Percentiles rank a stretch among this genome's conserved stretches.
Conservation (phyloP, 768 basidiomycete species). For the Serpula lacrymans region DNA sequence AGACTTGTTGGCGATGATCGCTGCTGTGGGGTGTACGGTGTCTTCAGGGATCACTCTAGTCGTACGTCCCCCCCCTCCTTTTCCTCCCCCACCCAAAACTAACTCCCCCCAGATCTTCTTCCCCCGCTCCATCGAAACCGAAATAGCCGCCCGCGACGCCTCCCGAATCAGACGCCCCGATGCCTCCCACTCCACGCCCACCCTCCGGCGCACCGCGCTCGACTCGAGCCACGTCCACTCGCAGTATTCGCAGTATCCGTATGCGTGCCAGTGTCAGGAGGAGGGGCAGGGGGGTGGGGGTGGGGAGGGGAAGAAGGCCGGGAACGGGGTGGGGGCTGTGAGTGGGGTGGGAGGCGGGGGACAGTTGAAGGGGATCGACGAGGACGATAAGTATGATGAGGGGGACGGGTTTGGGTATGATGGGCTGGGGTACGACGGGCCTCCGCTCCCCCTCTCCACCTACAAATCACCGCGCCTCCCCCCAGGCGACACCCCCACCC, state of each 20-base stretch:
- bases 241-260: background rate
- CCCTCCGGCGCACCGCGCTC: conserved; percentile 20
- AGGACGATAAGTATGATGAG: too few relatives aligned
- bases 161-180: conserved; percentile 25
- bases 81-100: background rate
- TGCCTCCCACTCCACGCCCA: background rate
- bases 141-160: conserved; percentile 53
- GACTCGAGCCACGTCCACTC: background rate
- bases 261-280: too few relatives aligned
- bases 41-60: conserved; percentile 76
- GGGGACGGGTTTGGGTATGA: too few relatives aligned
- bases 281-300: too few relatives aligned
- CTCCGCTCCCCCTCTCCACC: too few relatives aligned
- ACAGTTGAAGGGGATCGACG: too few relatives aligned
- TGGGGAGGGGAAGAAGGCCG: too few relatives aligned
- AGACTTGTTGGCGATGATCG: conserved; percentile 60
- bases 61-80: conserved; percentile 37
- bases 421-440: too few relatives aligned
- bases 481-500: too few relatives aligned
- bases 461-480: too few relatives aligned
- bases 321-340: too few relatives aligned
- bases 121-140: conserved; percentile 69
- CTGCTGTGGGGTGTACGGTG: conserved; percentile 57
- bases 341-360: too few relatives aligned
- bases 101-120: conserved; percentile 66